Evolutionary conservation across 129 eudicot genomes (phyloP), one percentile per base, ranked within the genome.

Genomic region (Cynara cardunculus): DNA sequence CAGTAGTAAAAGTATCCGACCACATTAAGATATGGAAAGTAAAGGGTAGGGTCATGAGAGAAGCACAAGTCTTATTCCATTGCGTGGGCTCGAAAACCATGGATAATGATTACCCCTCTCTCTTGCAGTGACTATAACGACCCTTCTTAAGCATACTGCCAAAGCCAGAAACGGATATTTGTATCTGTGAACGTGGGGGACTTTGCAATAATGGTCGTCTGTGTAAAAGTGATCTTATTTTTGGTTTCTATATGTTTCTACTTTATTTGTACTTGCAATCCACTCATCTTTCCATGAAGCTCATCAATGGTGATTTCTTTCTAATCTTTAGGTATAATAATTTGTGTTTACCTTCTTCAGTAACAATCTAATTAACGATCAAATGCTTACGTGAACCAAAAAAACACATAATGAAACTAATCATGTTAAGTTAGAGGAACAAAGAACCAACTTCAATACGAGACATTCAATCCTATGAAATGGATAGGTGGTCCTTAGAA

Each of bases 21-120:
- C 7, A 35, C 10, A 35, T 10, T 12, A 41, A 56, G 24, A n/a
- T 18, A 56, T 56, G 22, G 65, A 56, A 18, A 18, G 65, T 56
- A 24, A 56, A 56, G 26, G 35, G 83, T 56, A 71, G 83, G 83
- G 83, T 70, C 83, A 56, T 19, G 76, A 79, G 12, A 34, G 70
- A 79, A 79, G 77, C 83, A 79, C 77, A 79, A 34, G 83, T 79
- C 83, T 30, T 79, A 79, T 80, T 71, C 83, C 21, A 31, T 16
- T 80, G 77, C 61, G 61, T 79, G 77, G 83, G 71, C 70, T 37
- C 49, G 18, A 49, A 56, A 49, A 27, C 76, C 71, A 71, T 71
- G 72, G 59, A 80, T 71, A 71, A 80, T 80, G 71, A 71, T 71
- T 59, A 31, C 77, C 62, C 83, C 69, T 69, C 71, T 80, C 61